These are phyloP conservation scores for Scenedesmus sp. DNA, from an alignment of 163 green algal species.

Conservation along the genomic window DNA sequence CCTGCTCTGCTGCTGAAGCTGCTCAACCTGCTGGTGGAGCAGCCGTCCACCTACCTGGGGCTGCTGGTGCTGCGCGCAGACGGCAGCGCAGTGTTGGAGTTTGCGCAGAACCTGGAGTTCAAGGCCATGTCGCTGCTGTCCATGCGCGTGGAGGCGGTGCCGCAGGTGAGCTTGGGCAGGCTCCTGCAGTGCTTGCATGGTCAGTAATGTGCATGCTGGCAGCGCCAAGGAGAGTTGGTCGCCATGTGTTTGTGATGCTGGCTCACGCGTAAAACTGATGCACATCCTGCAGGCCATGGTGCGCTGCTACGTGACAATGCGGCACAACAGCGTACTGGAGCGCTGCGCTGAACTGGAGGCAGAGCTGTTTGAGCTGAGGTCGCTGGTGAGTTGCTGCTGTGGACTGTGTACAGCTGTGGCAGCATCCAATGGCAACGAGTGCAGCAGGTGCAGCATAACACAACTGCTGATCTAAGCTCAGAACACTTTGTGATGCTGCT, in stretches of 20 bases:
- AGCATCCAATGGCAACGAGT: not conserved
- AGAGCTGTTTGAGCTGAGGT: slow-evolving; percentile 33
- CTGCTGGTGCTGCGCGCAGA: slow-evolving; percentile 18
- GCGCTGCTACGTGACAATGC: slow-evolving; percentile 20
- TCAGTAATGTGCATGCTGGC: not conserved
- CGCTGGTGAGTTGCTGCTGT: slow-evolving; percentile 28
- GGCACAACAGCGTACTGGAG: slow-evolving; percentile 21
- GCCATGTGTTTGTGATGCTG: not conserved
- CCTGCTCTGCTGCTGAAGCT: slow-evolving; percentile 29
- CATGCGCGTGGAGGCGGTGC: slow-evolving; percentile 13
- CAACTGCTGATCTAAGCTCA: not conserved
- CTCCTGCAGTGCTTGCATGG: not conserved
- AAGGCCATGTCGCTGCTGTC: slow-evolving; percentile 30
- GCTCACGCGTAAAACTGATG: too few species aligned
- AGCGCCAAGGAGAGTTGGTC: not conserved
- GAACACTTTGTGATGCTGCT: not conserved
- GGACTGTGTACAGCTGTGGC: not conserved
- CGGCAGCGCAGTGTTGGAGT: slow-evolving; percentile 25
- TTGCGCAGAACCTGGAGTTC: slow-evolving; percentile 38
- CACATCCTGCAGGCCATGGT: slow-evolving; percentile 11
- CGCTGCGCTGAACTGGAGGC: slow-evolving; percentile 32
- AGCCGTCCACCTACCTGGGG: slow-evolving; percentile 33
- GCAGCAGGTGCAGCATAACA: too few species aligned
- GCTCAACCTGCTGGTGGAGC: slow-evolving; percentile 37
- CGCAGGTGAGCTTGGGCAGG: not conserved